A percentile compares a stretch with the other conserved stretches of the same genome.
phyloP scores from a whole-genome alignment of 2,329 filamentous ascomycete species.

The Paracamarosporium sp. region DNA sequence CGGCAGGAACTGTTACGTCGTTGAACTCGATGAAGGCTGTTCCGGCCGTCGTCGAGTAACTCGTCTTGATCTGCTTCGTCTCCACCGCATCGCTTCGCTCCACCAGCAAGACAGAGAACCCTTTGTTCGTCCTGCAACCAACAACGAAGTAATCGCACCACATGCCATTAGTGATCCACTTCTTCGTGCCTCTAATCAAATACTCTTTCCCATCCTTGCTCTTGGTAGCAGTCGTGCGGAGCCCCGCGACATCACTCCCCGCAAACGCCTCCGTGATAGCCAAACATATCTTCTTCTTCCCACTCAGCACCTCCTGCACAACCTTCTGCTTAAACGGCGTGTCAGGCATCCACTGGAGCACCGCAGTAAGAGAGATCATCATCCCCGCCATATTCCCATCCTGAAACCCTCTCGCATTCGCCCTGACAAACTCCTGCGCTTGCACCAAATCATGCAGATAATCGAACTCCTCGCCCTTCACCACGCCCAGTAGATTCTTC shows the following conservation, averaged over 20 bases:
- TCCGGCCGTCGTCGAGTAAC: conserved; percentile 79
- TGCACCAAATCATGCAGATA: conserved; percentile 85
- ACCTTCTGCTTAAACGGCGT: conserved; percentile 70
- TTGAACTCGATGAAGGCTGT: conserved; percentile 84
- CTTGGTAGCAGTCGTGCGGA: conserved; percentile 73
- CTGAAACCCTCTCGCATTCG: conserved; percentile 79
- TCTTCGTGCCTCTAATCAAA: conserved; percentile 73
- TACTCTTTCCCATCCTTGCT: conserved; percentile 58
- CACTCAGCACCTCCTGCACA: conserved; percentile 74
- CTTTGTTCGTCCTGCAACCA: conserved; percentile 79
- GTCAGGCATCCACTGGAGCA: conserved; percentile 78
- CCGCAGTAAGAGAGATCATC: conserved; percentile 80
- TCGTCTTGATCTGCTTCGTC: conserved; percentile 80
- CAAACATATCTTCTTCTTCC: conserved; percentile 86
- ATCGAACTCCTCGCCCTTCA: conserved; percentile 80
- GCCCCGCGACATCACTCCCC: conserved; percentile 79
- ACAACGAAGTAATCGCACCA: conserved; percentile 85
- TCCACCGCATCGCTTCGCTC: conserved; percentile 76
- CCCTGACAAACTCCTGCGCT: conserved; percentile 73
- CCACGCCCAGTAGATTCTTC: conserved; percentile 70
- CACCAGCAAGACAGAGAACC: conserved; percentile 78
- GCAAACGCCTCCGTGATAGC: conserved; percentile 91
- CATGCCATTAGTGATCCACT: conserved; percentile 85
- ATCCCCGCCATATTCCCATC: conserved; percentile 89
- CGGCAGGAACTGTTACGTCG: conserved; percentile 83